Evolutionary conservation across 2,329 filamentous ascomycete species (phyloP).

Genomic region (Rutstroemia sp.): DNA sequence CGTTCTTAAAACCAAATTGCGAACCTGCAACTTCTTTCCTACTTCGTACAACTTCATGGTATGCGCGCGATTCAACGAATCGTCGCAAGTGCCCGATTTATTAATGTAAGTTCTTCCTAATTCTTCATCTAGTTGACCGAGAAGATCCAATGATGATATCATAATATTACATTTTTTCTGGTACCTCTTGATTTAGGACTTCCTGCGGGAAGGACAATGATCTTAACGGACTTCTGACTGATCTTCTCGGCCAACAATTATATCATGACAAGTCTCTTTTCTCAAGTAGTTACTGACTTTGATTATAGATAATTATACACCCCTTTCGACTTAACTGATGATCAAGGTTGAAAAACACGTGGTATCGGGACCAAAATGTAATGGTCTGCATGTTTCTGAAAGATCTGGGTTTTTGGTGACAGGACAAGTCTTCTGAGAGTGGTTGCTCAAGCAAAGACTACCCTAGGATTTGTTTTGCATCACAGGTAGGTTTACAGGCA

Average conservation of each 20-base stretch:
- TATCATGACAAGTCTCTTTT: background rate
- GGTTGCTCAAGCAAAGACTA: too few species aligned
- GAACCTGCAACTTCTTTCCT: background rate
- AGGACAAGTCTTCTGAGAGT: too few species aligned
- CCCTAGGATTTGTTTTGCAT: too few species aligned
- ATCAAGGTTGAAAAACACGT: too few species aligned
- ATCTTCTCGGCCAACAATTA: background rate
- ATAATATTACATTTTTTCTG: constrained; percentile 66
- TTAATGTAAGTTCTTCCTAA: constrained; percentile 1
- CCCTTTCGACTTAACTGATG: too few species aligned
- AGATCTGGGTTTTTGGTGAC: too few species aligned
- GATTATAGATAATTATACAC: background rate
- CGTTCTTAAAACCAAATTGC: background rate
- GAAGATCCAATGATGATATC: constrained; percentile 60
- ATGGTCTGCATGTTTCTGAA: too few species aligned
- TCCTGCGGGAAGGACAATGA: constrained; percentile 57
- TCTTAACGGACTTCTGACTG: constrained; percentile 80
- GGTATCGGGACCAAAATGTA: too few species aligned
- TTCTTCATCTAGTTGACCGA: background rate
- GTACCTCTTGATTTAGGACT: constrained; percentile 94
- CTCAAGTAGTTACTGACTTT: background rate
- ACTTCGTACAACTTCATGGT: background rate
- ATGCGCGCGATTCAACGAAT: too few species aligned
- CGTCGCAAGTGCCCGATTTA: background rate
- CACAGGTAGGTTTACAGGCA: too few species aligned